Evolutionary conservation across 2,329 filamentous ascomycete genomes (phyloP).

Genomic region (Beauveria medogensis): DNA sequence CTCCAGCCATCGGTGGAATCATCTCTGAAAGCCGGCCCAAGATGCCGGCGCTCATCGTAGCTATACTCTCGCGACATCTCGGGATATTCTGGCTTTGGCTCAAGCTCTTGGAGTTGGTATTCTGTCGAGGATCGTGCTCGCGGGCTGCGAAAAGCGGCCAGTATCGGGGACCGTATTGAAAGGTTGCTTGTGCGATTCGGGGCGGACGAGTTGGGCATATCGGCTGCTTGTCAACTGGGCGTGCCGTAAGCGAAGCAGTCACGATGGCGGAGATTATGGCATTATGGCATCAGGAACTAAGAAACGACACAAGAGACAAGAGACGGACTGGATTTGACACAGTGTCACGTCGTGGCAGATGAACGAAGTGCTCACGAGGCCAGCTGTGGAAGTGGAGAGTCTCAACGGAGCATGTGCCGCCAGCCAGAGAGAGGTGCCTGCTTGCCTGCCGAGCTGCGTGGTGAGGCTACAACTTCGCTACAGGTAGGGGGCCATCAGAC

Average conservation of each 20-base stretch:
- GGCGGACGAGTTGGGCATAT: conserved; percentile 12
- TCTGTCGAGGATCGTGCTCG: conserved; percentile 22
- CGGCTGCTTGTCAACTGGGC: background rate
- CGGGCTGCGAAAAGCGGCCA: conserved; percentile 20
- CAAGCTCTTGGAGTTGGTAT: conserved; percentile 31
- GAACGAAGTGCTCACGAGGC: conserved; percentile 8
- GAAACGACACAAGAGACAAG: background rate
- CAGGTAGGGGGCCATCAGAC: too few species aligned
- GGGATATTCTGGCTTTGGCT: conserved; percentile 25
- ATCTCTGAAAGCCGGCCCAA: conserved; percentile 14
- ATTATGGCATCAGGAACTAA: background rate
- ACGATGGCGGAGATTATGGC: background rate
- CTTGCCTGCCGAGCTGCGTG: background rate
- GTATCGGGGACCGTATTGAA: conserved; percentile 18
- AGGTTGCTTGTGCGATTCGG: conserved; percentile 10
- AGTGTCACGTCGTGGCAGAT: background rate
- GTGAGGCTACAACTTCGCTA: too few species aligned
- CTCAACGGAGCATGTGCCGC: conserved; percentile 5
- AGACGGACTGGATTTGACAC: background rate
- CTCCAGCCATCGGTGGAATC: conserved; percentile 15
- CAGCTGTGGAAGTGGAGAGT: background rate
- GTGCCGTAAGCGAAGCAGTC: background rate
- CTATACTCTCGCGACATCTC: conserved; percentile 7
- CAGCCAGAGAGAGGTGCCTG: background rate
- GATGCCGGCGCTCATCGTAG: background rate